Conservation (phyloP, 148 eudicot genomes). For the Persicaria maculosa region DNA sequence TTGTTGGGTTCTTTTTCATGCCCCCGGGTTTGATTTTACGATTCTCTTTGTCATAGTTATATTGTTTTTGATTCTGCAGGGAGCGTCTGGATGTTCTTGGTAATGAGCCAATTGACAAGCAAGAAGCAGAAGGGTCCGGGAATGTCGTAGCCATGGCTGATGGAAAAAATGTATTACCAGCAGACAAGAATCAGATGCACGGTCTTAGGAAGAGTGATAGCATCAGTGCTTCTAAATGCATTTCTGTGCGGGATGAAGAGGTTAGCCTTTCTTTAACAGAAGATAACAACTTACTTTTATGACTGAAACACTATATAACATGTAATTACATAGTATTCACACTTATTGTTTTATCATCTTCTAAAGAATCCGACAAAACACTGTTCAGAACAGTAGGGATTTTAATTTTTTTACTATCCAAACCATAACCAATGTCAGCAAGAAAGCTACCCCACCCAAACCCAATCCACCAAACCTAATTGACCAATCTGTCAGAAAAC, state of each 20-base stretch:
- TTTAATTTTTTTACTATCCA: neutral
- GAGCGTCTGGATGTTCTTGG: conserved; percentile 58
- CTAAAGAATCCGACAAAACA: too few species aligned
- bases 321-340: too few species aligned
- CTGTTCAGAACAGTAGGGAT: too few species aligned
- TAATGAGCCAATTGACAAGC: conserved; percentile 5
- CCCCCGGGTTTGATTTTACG: neutral
- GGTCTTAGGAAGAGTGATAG: conserved; percentile 66
- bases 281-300: neutral
- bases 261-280: conserved; percentile 16
- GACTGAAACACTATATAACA: neutral
- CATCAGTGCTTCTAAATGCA: conserved; percentile 68
- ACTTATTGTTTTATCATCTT: too few species aligned
- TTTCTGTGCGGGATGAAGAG: conserved; percentile 19
- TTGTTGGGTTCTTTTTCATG: neutral
- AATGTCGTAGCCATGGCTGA: conserved; percentile 21
- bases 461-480: neutral
- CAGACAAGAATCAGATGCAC: conserved; percentile 32
- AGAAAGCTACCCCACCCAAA: neutral
- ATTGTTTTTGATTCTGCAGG: conserved; percentile 21
- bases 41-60: neutral
- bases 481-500: too few species aligned
- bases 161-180: neutral
- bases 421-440: neutral
- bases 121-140: conserved; percentile 21